Evolutionary conservation across 257 asterid species (phyloP), one percentile per base, ranked within the genome.

Genomic region (Marsdenia floribunda): DNA sequence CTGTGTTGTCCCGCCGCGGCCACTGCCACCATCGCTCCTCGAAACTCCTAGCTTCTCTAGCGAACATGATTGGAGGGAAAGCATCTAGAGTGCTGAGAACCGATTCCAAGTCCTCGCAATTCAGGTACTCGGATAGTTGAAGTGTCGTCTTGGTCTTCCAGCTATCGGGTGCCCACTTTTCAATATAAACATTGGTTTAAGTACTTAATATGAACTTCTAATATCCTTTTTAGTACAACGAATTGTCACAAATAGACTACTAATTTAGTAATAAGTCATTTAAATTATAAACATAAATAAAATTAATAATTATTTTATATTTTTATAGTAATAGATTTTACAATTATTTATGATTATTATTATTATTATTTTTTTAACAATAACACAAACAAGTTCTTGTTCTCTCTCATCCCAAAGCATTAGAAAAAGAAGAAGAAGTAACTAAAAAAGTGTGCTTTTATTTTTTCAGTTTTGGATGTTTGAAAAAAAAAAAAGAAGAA

Each of bases 1-100:
- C n/a, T n/a, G n/a, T n/a, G n/a, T n/a, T n/a, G n/a, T n/a, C 97
- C 97, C 92, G 82, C 76, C 29, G 96, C 96, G 11, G 97, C 97
- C 78, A 89, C 92, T 0, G 68, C 97, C 8, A 91, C 85, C 3
- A n/a, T n/a, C 84, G 74, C 40, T 91, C 97, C 82, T 91, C 97
- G 53, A 91, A 87, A 76, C 76, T 83, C 72, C 97, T 75, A 2
- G 93, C 96, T 77, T 91, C 97, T 2, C 96, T 96, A 24, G 97
- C 93, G 81, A 91, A 91, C 29, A 91, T 96, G 29, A 91, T 87
- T 53, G 92, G 92, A 24, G 92, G 92, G 65, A 85, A 87, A 33
- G 75, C 83, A n/a, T 86, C 89, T 15, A 90, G 73, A 8, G 92
- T 90, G 47, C 53, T 79, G 24, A 88, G 86, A 6, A 90, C 94